Conservation (phyloP, 495 filamentous ascomycete species). For the Pyrenopolyporus hunteri region DNA sequence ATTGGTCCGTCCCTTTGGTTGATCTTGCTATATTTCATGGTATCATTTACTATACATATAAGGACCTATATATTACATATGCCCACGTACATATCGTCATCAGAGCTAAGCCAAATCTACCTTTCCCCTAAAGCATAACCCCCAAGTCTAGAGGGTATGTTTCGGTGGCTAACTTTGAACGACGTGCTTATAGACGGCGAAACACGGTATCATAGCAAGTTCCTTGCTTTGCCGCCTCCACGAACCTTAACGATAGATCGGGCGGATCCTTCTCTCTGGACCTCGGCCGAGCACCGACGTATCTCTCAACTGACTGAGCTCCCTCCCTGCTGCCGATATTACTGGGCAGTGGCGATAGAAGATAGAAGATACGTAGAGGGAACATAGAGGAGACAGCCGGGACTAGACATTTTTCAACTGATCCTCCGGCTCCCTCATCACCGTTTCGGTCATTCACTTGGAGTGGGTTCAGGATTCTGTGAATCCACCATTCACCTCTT, state of each 20-base stretch:
- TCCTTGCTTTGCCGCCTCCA: neutral
- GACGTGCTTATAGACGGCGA: conserved; percentile 1
- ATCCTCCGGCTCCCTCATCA: neutral
- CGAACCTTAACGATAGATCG: neutral
- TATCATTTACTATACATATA: too few species aligned
- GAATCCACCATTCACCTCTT: neutral
- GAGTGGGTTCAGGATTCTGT: neutral
- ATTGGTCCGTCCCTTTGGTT: too few species aligned
- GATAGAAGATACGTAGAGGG: too few species aligned
- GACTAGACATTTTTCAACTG: neutral
- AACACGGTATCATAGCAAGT: neutral
- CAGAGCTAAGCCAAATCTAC: neutral
- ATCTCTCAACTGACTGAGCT: neutral
- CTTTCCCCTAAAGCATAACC: too few species aligned
- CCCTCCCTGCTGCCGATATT: neutral
- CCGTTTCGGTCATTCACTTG: neutral
- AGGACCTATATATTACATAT: too few species aligned
- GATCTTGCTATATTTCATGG: too few species aligned
- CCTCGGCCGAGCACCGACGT: neutral
- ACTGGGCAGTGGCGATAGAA: too few species aligned
- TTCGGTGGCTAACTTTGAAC: neutral
- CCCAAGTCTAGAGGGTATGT: neutral
- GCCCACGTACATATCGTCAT: too few species aligned
- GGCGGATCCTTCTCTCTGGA: neutral
- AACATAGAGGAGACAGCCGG: neutral